phyloP scores from a whole-genome alignment of 2,329 filamentous ascomycete genomes.

The Alternaria ethzedia region DNA sequence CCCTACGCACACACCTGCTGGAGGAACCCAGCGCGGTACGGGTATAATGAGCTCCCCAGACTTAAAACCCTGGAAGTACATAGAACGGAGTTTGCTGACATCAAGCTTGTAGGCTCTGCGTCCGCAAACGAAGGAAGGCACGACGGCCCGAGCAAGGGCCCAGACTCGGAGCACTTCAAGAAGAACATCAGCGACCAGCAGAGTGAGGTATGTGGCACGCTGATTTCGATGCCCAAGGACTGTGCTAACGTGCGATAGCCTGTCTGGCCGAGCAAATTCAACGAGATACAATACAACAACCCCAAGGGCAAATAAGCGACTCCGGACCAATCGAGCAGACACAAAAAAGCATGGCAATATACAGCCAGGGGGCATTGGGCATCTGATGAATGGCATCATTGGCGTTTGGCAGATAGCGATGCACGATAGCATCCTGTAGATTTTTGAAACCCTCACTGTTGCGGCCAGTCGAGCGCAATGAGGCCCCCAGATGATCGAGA shows the following conservation, averaged over 20 bases:
- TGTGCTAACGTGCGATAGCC: constrained; percentile 11
- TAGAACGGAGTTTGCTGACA: constrained; percentile 2
- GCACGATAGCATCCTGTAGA: not conserved
- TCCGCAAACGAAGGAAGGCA: constrained; percentile 32
- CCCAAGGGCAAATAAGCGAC: constrained; percentile 42
- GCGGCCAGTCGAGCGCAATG: not conserved
- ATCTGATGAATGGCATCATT: constrained; percentile 5
- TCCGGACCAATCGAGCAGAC: not conserved
- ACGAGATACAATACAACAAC: constrained; percentile 41
- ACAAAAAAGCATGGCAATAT: constrained; percentile 2
- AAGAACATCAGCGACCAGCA: constrained; percentile 35
- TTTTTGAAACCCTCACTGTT: not conserved
- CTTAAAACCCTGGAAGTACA: not conserved
- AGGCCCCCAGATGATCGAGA: not conserved
- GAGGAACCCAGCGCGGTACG: constrained; percentile 36
- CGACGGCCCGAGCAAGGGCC: constrained; percentile 32
- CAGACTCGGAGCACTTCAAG: constrained; percentile 37
- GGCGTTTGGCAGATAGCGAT: constrained; percentile 9
- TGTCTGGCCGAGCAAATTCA: constrained; percentile 40
- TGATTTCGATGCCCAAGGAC: not conserved
- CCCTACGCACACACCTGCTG: constrained; percentile 41
- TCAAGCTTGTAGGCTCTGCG: constrained; percentile 20
- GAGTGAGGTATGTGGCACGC: constrained; percentile 24
- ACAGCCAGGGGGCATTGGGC: not conserved
- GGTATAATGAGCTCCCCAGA: constrained; percentile 1